Conservation (phyloP, 139 green algal species). For the Tetratostichococcus sp. region DNA sequence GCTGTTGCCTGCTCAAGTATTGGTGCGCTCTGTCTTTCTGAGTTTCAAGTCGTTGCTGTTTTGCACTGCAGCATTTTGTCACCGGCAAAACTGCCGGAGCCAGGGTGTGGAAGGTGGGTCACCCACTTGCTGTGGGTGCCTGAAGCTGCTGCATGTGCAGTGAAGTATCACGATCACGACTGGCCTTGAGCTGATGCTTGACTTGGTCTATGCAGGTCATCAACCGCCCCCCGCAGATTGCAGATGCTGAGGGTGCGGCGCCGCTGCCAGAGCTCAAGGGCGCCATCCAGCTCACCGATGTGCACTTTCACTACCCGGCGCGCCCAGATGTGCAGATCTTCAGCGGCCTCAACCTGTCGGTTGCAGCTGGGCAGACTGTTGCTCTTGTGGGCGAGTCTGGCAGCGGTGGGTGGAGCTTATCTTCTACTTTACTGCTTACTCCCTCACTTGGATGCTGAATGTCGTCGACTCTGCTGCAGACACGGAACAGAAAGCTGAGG, state of each 20-base stretch:
- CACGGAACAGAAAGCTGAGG: no score
- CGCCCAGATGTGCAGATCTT: slow-evolving; percentile 60
- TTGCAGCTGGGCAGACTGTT: slow-evolving; percentile 72
- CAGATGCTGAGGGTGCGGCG: not conserved
- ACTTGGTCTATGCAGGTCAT: slow-evolving; percentile 46
- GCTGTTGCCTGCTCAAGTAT: no score
- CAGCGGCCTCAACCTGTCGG: slow-evolving; percentile 54
- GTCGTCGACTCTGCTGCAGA: no score
- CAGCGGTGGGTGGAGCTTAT: slow-evolving; percentile 24
- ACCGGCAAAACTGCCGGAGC: slow-evolving; percentile 45
- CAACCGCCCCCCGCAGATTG: slow-evolving; percentile 21
- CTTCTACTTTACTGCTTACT: no score
- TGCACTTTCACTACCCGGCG: slow-evolving; percentile 67
- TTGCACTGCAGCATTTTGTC: slow-evolving; percentile 34
- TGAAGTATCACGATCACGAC: no score
- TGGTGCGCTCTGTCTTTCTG: no score
- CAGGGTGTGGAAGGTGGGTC: slow-evolving; percentile 44
- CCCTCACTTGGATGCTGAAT: no score
- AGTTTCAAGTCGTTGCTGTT: no score
- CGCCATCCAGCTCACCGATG: not conserved
- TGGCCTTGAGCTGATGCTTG: no score
- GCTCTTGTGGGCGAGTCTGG: slow-evolving; percentile 87
- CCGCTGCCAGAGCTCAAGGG: not conserved
- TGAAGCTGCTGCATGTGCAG: no score
- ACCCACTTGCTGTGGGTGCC: no score